These are phyloP conservation scores for Ulota crispa DNA, from an alignment of 225 moss, liverwort and hornwort species.

Conservation along the genomic window DNA sequence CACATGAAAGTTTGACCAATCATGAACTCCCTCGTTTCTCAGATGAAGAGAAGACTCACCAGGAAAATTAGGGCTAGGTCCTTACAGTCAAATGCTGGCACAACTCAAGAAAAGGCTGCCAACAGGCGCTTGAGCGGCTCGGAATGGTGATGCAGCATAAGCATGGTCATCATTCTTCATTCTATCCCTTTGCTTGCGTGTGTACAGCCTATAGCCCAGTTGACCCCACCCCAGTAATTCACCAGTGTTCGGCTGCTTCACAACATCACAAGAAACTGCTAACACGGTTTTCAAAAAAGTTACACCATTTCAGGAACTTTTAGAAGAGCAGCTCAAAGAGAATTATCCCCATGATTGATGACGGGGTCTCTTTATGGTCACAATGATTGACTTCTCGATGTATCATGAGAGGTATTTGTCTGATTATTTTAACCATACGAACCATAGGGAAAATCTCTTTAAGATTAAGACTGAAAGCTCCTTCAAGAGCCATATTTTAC, in stretches of 20 bases:
- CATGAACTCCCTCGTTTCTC: background rate
- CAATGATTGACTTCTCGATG: background rate
- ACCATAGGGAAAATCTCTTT: background rate
- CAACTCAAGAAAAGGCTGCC: conserved; percentile 36
- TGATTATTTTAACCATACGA: background rate
- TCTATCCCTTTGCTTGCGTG: conserved; percentile 11
- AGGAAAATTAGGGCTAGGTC: background rate
- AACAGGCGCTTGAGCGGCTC: conserved; percentile 36
- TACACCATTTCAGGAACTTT: background rate
- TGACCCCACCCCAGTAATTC: background rate
- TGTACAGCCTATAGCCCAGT: conserved; percentile 29
- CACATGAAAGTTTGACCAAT: background rate
- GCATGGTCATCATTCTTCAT: conserved; percentile 16
- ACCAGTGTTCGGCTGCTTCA: background rate
- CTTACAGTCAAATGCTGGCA: conserved; percentile 45
- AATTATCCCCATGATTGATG: background rate
- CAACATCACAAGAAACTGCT: background rate
- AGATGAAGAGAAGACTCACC: background rate
- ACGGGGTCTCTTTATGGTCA: background rate
- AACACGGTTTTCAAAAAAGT: too few relatives aligned
- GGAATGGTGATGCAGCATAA: conserved; percentile 32
- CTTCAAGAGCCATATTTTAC: background rate
- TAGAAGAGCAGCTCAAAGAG: background rate
- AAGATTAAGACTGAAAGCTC: background rate
- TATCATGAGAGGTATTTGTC: background rate